These are phyloP conservation scores for Xylogone sp. DNA, from an alignment of 2,329 filamentous ascomycete genomes.

Conservation along the genomic window DNA sequence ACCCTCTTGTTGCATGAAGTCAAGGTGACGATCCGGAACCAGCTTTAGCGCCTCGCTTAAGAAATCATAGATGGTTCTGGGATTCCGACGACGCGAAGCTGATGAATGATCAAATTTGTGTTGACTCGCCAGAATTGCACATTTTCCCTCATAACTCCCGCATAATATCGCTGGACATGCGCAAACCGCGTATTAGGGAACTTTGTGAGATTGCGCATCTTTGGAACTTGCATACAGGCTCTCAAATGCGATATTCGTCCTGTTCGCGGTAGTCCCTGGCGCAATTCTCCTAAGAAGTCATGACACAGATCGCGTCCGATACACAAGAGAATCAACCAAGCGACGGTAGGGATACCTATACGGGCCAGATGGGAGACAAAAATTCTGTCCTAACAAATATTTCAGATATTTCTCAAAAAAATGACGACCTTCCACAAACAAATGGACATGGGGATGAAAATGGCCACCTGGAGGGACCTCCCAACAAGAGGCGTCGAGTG, in stretches of 20 bases:
- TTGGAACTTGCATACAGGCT: constrained; percentile 49
- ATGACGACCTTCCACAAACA: constrained; percentile 22
- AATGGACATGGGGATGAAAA: constrained; percentile 24
- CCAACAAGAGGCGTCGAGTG: constrained; percentile 63
- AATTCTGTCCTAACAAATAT: constrained; percentile 11
- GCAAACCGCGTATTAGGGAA: constrained; percentile 46
- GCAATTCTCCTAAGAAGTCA: constrained; percentile 23
- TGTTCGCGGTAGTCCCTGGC: constrained; percentile 43
- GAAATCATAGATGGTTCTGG: not conserved
- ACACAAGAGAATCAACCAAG: constrained; percentile 25
- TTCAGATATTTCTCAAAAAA: constrained; percentile 18
- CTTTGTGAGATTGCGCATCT: constrained; percentile 43
- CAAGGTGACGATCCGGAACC: not conserved
- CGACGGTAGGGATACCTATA: constrained; percentile 17
- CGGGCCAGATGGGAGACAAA: not conserved
- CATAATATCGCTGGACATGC: constrained; percentile 49
- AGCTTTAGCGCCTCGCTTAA: not conserved
- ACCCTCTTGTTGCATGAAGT: not conserved
- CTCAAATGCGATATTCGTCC: constrained; percentile 56
- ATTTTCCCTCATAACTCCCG: constrained; percentile 24
- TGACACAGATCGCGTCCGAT: constrained; percentile 31
- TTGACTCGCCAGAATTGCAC: constrained; percentile 40
- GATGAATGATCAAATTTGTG: constrained; percentile 38
- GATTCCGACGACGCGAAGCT: constrained; percentile 1
- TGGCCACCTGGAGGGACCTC: constrained; percentile 41